Evolutionary conservation across 192 early-diverging fungal genomes (phyloP), one percentile per base, ranked within the genome.

Genomic region (Helicostylum pulchrum): DNA sequence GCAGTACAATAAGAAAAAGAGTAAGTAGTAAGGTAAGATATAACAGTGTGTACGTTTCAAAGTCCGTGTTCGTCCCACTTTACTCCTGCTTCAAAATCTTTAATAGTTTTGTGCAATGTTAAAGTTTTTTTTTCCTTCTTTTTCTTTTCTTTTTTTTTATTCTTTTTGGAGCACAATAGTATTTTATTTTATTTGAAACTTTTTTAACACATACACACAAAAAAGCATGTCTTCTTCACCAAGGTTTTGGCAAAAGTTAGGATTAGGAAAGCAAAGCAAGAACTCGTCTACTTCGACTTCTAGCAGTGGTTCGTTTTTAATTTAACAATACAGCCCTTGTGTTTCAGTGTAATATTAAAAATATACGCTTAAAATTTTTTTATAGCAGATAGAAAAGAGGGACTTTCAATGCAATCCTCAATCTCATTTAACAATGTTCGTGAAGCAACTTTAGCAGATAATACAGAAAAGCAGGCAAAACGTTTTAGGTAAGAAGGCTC

Each of bases 211-310:
- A n/a, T n/a, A n/a, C n/a, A n/a, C n/a, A n/a, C n/a, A n/a, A 39
- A 56, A 39, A 56, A 36, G 32, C 4, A 59, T 59, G 57, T 59
- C 57, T 59, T 39, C 57, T 45, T 59, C 57, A 45, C 57, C 57
- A 39, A 59, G 57, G 23, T 59, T 59, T 36, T 59, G 57, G 57
- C 57, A 59, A 59, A 59, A 59, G 39, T 42, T 59, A 42, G 57
- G 57, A 0, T 59, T 59, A 21, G 57, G 57, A 39, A 59, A 42
- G 43, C 57, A 59, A 36, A 59, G 20, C 36, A 59, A 59, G 14
- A 39, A 6, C 36, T 42, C 39, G 17, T 59, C 57, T 48, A 15
- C 46, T 17, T 48, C 46, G 9, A 39, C 7, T 39, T 39, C 36
- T 39, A 39, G 6, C 9, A 39, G 36, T 4, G 36, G 36, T 39